phyloP scores from a whole-genome alignment of 2,329 filamentous ascomycete species.

The Phaeosphaeria sp. region DNA sequence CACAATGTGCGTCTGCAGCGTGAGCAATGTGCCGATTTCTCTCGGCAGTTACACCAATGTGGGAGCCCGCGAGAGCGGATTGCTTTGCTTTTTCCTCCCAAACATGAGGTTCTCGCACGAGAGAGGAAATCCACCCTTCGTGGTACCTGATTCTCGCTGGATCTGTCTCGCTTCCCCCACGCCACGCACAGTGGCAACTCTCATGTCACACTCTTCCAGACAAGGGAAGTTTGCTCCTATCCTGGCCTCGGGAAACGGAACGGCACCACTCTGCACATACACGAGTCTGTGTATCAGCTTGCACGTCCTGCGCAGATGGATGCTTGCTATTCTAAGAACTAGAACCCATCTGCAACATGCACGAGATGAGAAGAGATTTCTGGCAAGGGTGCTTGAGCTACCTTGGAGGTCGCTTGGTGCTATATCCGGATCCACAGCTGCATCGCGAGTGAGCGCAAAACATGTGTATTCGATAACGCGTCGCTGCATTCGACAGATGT shows the following conservation, averaged over 20 bases:
- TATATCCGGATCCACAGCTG: slow-evolving; percentile 8
- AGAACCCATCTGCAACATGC: slow-evolving; percentile 4
- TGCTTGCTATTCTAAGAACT: not conserved
- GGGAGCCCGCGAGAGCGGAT: slow-evolving; percentile 29
- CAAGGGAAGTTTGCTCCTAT: slow-evolving; percentile 1
- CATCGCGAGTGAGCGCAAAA: slow-evolving; percentile 12
- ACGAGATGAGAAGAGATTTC: slow-evolving; percentile 29
- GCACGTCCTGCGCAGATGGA: not conserved
- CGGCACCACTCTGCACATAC: not conserved
- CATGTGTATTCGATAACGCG: slow-evolving; percentile 16
- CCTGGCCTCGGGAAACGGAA: not conserved
- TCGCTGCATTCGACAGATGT: slow-evolving; percentile 10
- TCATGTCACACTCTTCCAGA: slow-evolving; percentile 15
- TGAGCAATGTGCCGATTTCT: slow-evolving; percentile 17
- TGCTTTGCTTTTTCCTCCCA: slow-evolving; percentile 38
- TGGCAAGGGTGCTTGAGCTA: slow-evolving; percentile 19
- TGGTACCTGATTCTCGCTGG: slow-evolving; percentile 42
- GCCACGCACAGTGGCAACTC: slow-evolving; percentile 22
- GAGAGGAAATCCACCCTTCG: slow-evolving; percentile 13
- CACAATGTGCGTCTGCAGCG: slow-evolving; percentile 6
- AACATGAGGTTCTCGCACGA: slow-evolving; percentile 22
- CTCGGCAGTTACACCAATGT: slow-evolving; percentile 29
- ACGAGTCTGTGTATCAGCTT: not conserved
- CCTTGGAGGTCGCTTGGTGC: slow-evolving; percentile 17
- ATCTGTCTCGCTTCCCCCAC: slow-evolving; percentile 35